Percentiles rank a stretch among this genome's conserved stretches.
These are phyloP conservation scores for Tuber melanosporum DNA, from an alignment of 495 filamentous ascomycete genomes.

Conservation along the genomic window DNA sequence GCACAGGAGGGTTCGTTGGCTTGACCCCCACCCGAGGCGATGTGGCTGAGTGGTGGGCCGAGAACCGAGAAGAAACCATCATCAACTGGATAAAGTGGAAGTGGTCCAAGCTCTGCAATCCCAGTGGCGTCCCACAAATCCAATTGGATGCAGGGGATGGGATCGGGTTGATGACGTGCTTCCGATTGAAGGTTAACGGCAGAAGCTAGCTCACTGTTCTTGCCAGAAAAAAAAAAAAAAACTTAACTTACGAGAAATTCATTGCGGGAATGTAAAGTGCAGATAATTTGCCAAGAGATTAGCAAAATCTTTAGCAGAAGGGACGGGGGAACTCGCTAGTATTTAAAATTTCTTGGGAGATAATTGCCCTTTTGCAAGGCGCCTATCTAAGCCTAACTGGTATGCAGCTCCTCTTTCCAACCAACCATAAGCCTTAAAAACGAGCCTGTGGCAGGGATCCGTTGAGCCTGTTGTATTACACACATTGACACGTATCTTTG, in stretches of 20 bases:
- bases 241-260: not conserved
- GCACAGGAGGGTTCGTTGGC: not conserved
- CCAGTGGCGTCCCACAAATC: rapidly evolving
- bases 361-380: not conserved
- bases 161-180: too few species aligned
- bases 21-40: not conserved
- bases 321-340: not conserved
- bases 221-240: not conserved
- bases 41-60: not conserved
- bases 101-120: not conserved
- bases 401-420: not conserved
- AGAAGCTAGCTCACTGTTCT: too few species aligned
- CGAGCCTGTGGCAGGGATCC: not conserved
- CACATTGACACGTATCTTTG: too few species aligned
- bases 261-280: not conserved
- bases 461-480: too few species aligned
- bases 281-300: not conserved
- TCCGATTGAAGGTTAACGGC: too few species aligned
- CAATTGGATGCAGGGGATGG: too few species aligned
- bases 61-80: not conserved
- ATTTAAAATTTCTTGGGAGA: not conserved
- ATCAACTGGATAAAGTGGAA: not conserved
- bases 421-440: not conserved
- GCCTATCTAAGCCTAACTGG: not conserved
- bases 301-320: not conserved